These are phyloP conservation scores for Leptographium galeiforme DNA, from an alignment of 2,329 filamentous ascomycete genomes.

Conservation along the genomic window DNA sequence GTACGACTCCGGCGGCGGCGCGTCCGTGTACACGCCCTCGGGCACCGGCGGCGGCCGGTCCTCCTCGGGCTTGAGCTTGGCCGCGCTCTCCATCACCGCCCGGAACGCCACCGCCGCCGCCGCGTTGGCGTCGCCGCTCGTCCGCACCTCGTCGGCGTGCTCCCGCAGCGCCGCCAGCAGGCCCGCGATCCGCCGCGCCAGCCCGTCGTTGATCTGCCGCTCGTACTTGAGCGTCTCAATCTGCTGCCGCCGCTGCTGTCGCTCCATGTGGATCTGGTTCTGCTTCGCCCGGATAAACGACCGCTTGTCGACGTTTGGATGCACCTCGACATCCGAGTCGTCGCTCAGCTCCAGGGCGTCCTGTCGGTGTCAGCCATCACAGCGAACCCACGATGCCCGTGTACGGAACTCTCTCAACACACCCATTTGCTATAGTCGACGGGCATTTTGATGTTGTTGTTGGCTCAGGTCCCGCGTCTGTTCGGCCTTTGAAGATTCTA, in stretches of 20 bases:
- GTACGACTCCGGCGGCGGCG: conserved; percentile 63
- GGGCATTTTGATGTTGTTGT: conserved; percentile 25
- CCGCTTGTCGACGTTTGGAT: conserved; percentile 96
- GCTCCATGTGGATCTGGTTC: conserved; percentile 87
- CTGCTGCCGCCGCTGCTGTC: conserved; percentile 70
- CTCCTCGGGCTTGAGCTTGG: conserved; percentile 51
- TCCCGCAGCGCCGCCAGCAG: conserved; percentile 63
- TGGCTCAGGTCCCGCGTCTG: neutral
- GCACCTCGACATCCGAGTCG: conserved; percentile 95
- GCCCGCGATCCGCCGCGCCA: conserved; percentile 69
- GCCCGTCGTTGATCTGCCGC: conserved; percentile 79
- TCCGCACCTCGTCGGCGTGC: conserved; percentile 55
- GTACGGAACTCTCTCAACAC: too few species aligned
- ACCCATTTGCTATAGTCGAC: conserved; percentile 54
- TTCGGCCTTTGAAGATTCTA: neutral
- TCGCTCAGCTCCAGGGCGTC: conserved; percentile 93
- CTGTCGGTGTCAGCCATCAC: too few species aligned
- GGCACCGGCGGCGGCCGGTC: conserved; percentile 63
- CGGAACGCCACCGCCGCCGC: conserved; percentile 77
- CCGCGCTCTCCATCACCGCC: conserved; percentile 70
- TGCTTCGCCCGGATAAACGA: conserved; percentile 99
- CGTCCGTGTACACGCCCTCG: conserved; percentile 60
- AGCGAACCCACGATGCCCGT: too few species aligned
- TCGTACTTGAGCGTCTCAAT: conserved; percentile 91
- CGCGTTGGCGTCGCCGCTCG: conserved; percentile 28